Percentiles rank a stretch among this genome's conserved stretches.
Evolutionary conservation across 306 rosid genomes (phyloP).

Genomic region (Vachellia collinsii): DNA sequence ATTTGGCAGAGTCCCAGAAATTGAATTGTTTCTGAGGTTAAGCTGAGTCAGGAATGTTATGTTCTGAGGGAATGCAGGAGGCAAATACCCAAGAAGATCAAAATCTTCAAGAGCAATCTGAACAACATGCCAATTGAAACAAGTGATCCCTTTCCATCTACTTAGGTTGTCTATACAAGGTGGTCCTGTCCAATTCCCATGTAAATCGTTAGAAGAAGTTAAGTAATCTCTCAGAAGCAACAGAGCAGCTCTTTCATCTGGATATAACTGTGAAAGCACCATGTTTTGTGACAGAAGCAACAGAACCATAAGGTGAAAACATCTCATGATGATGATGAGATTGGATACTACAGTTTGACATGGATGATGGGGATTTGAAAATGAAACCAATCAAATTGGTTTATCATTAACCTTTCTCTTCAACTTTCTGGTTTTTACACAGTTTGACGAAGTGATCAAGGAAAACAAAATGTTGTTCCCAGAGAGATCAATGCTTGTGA

Average conservation of each 20-base stretch:
- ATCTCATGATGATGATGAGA: slow-evolving; percentile 43
- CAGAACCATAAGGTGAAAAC: slow-evolving; percentile 12
- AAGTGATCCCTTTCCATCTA: slow-evolving; percentile 64
- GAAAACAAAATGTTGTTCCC: slow-evolving; percentile 26
- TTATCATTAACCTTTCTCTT: slow-evolving; percentile 26
- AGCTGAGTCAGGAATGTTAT: slow-evolving; percentile 54
- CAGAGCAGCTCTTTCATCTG: slow-evolving; percentile 67
- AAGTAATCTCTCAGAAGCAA: slow-evolving; percentile 57
- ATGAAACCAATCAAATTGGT: slow-evolving; percentile 18
- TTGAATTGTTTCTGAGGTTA: slow-evolving; percentile 57
- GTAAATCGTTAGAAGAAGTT: slow-evolving; percentile 54
- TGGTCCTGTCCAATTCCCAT: slow-evolving; percentile 75
- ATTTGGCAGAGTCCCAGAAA: slow-evolving; percentile 59
- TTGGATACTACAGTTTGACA: slow-evolving; percentile 26
- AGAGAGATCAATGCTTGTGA: slow-evolving; percentile 8
- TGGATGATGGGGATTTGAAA: slow-evolving; percentile 16
- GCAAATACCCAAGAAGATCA: slow-evolving; percentile 56
- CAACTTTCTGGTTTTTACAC: background rate
- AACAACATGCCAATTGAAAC: slow-evolving; percentile 68
- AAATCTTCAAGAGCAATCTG: slow-evolving; percentile 53
- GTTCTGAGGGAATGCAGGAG: slow-evolving; percentile 50
- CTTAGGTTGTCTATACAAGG: slow-evolving; percentile 57
- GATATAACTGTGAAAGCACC: slow-evolving; percentile 38
- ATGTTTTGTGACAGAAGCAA: slow-evolving; percentile 32
- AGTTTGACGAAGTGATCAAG: slow-evolving; percentile 53